These are phyloP conservation scores for Nannochloropsis oceanica DNA, from an alignment of 108 stramenopile genomes.

Conservation along the genomic window DNA sequence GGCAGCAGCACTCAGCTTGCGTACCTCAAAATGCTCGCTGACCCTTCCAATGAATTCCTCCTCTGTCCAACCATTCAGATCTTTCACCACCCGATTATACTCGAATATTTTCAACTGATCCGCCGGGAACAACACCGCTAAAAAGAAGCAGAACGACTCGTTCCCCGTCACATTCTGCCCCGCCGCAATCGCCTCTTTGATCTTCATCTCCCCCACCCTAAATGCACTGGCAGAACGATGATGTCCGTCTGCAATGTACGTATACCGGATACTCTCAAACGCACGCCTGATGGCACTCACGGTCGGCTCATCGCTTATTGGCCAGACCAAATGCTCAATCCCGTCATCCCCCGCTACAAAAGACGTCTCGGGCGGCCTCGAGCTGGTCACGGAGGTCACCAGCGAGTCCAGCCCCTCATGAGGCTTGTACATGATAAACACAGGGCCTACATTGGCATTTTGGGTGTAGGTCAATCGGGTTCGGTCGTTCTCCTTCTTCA, in stretches of 20 bases:
- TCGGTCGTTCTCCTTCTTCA: slow-evolving; percentile 30
- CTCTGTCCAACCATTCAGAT: neutral
- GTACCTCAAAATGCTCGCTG: neutral
- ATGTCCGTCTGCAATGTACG: slow-evolving; percentile 38
- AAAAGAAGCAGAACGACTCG: slow-evolving; percentile 22
- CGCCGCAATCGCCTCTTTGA: slow-evolving; percentile 18
- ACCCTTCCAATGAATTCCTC: slow-evolving; percentile 10
- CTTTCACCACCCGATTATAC: neutral
- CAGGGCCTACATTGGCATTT: slow-evolving; percentile 28
- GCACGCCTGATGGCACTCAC: slow-evolving; percentile 23
- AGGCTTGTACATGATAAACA: slow-evolving; percentile 19
- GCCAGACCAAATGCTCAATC: slow-evolving; percentile 19
- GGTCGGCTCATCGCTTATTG: neutral
- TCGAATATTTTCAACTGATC: slow-evolving; percentile 16
- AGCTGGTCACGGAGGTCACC: neutral
- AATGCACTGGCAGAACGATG: slow-evolving; percentile 33
- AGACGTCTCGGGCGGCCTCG: neutral
- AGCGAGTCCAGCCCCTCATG: slow-evolving; percentile 4
- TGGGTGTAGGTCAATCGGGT: slow-evolving; percentile 17
- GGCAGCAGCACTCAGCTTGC: no score
- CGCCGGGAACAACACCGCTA: slow-evolving; percentile 33
- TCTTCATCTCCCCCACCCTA: slow-evolving; percentile 26
- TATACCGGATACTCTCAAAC: slow-evolving; percentile 7
- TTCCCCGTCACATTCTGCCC: slow-evolving; percentile 20
- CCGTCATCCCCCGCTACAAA: slow-evolving; percentile 13